phyloP scores from a whole-genome alignment of 371 early-diverging fungal species.

The Massospora cicadina region DNA sequence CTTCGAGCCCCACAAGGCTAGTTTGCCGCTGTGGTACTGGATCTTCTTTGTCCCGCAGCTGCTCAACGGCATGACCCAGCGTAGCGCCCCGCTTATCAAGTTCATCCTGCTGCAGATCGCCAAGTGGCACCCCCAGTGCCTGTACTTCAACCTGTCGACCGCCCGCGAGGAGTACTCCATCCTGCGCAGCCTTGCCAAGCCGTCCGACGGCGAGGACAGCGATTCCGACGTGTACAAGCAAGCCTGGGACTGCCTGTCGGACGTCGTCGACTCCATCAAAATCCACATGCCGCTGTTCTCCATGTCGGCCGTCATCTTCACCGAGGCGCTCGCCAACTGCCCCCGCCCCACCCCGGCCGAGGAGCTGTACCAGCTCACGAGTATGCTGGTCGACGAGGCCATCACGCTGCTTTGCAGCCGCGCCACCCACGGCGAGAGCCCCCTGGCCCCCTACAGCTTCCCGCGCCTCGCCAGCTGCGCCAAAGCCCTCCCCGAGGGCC shows the following conservation, averaged over 20 bases:
- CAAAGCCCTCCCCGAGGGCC: not conserved
- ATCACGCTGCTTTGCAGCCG: conserved; percentile 38
- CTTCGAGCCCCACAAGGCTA: conserved; percentile 77
- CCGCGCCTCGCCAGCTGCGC: not conserved
- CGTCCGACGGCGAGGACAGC: conserved; percentile 11
- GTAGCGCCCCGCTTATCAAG: conserved; percentile 62
- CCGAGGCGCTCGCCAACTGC: conserved; percentile 62
- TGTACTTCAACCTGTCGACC: conserved; percentile 7
- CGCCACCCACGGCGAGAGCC: not conserved
- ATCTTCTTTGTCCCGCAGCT: conserved; percentile 94
- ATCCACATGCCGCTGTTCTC: conserved; percentile 60
- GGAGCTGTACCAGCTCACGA: conserved; percentile 85
- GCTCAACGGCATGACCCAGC: conserved; percentile 50
- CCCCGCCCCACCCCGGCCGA: conserved; percentile 88
- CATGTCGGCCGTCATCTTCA: conserved; percentile 85
- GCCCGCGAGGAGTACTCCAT: conserved; percentile 16
- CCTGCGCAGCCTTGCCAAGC: conserved; percentile 11
- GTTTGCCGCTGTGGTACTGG: conserved; percentile 93
- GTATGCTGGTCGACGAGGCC: conserved; percentile 73
- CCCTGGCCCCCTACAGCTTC: not conserved
- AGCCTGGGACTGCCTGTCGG: conserved; percentile 75
- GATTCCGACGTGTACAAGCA: conserved; percentile 17
- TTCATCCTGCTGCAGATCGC: conserved; percentile 80
- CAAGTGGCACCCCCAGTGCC: conserved; percentile 83
- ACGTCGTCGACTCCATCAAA: conserved; percentile 90